phyloP scores from a whole-genome alignment of 2,329 filamentous ascomycete genomes.

The Sclerotinia borealis region DNA sequence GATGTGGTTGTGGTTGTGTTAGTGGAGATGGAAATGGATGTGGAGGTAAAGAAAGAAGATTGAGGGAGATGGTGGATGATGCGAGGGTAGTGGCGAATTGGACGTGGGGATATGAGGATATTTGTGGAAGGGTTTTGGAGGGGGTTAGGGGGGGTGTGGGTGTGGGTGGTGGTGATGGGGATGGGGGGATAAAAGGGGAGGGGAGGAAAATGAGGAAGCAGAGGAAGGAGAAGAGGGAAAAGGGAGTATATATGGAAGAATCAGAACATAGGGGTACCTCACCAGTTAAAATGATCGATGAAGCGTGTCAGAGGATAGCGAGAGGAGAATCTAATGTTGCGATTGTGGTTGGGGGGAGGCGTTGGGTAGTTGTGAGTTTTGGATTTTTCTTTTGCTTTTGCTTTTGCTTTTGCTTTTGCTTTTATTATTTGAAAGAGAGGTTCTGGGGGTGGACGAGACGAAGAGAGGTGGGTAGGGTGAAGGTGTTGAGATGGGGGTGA shows the following conservation, averaged over 20 bases:
- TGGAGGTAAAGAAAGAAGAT: too few relatives aligned
- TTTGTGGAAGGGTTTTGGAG: not conserved
- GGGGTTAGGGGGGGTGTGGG: not conserved
- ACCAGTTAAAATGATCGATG: conserved; percentile 56
- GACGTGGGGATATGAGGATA: conserved; percentile 1
- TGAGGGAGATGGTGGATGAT: conserved; percentile 39
- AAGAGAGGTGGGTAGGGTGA: not conserved
- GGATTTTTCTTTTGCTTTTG: not conserved
- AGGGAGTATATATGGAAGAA: not conserved
- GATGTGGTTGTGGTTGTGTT: conserved; percentile 37
- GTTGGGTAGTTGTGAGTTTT: conserved; percentile 37
- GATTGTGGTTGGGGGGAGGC: conserved; percentile 58
- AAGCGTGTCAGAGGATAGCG: conserved; percentile 52
- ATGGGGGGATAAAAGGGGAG: not conserved
- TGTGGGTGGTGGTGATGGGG: not conserved
- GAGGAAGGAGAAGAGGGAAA: not conserved
- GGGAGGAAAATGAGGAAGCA: not conserved
- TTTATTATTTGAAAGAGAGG: not conserved
- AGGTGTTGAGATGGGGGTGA: not conserved
- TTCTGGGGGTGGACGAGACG: not conserved
- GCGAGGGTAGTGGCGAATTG: conserved; percentile 21
- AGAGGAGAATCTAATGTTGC: conserved; percentile 49
- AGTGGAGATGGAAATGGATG: conserved; percentile 47
- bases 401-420: not conserved
- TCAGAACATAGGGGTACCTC: conserved; percentile 38